Base-by-base conservation (phyloP, 2,329 filamentous ascomycete genomes). In the Ascochyta pisi region DNA sequence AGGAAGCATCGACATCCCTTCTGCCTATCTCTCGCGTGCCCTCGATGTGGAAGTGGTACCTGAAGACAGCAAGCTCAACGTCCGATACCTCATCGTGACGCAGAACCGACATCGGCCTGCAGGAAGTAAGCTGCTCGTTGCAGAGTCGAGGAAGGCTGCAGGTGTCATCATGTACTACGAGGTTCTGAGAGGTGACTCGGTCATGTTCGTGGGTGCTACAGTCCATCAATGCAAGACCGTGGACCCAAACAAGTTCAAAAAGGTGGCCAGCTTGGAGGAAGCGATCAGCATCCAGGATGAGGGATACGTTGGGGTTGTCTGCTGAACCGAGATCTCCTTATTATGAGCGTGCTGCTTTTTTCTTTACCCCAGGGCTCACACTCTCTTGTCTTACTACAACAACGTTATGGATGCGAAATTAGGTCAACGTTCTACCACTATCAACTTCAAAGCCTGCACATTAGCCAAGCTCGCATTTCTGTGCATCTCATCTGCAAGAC, bases 81-180 rank as follows among this genome's bases (percentile, higher is more conserved):
- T 65, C 3, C 50, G 38, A 9, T 70, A 57, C 33, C 27, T 61
- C 12, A 61, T 70, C 24, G 61, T 70, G 4, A 58, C 59, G 4
- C 59, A 64, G 49, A 63, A 65, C 31, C 48, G 57, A 12, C 27
- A 33, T 22, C 40, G 50, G 10, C 48, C 43, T 5, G 33, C 44
- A 16, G 57, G 57, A 12, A 43, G 22, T 9, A 66, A 68, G 38
- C 35, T 68, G 49, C 10, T 67, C n/a, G 57, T 66, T 16, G 63
- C 60, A 6, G 67, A 66, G 48, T 63, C 61, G n/a, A 52, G 67
- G 13, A 67, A 66, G 50, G 67, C 67, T 4, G 66, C 63, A 1
- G 66, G 61, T 3, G 62, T 68, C 19, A 16, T 66, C 5, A 63
- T 66, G 10, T 68, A 61, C 46, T 67, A 66, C 39, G 62, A 68